Conservation (phyloP, 202 grass and related monocot species). For the Hordeum pubiflorum region DNA sequence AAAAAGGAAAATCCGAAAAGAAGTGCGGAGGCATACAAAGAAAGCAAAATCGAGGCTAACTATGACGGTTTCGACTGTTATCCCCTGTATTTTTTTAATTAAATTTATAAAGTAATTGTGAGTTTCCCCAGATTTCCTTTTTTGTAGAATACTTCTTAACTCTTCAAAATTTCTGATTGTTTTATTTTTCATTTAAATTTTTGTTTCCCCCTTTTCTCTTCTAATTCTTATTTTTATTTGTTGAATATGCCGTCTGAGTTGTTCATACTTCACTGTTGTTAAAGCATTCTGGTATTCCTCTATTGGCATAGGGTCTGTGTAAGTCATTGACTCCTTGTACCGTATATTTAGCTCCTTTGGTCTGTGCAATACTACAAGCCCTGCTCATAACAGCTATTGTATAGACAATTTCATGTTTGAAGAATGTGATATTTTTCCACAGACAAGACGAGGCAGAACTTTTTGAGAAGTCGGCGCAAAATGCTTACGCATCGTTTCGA, state of each 20-base stretch:
- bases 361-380: background rate
- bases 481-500: slow-evolving; percentile 74
- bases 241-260: background rate
- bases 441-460: slow-evolving; percentile 76
- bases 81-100: background rate
- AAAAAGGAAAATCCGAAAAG: background rate
- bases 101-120: background rate
- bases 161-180: background rate
- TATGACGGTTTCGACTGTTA: background rate
- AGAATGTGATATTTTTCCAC: slow-evolving; percentile 27
- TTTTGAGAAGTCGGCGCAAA: slow-evolving; percentile 71
- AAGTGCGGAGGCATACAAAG: background rate
- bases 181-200: background rate
- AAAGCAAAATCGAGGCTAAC: background rate
- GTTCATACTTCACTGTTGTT: background rate
- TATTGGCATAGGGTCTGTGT: background rate
- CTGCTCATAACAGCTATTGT: slow-evolving; percentile 6
- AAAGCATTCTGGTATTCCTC: background rate
- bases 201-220: background rate
- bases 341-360: background rate
- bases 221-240: background rate
- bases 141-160: background rate
- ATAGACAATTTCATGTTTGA: slow-evolving; percentile 9
- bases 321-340: background rate
- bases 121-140: background rate